Percentiles rank a stretch among this genome's conserved stretches.
These are phyloP conservation scores for Clavaria fumosa DNA, from an alignment of 768 basidiomycete genomes.

Conservation along the genomic window DNA sequence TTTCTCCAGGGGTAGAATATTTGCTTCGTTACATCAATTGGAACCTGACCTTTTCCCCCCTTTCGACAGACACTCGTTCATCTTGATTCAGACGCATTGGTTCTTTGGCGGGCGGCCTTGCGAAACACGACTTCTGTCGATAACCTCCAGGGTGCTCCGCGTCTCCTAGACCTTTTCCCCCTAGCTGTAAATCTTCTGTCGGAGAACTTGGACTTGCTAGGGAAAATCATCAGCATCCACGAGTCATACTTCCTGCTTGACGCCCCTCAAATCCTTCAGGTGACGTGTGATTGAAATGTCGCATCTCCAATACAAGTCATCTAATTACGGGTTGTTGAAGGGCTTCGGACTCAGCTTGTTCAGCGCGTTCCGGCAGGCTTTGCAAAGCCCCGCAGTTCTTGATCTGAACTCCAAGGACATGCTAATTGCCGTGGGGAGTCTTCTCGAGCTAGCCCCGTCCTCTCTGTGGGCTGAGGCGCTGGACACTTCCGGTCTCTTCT, in stretches of 20 bases:
- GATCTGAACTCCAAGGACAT: slow-evolving; percentile 45
- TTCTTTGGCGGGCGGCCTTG: slow-evolving; percentile 59
- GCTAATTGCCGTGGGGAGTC: slow-evolving; percentile 39
- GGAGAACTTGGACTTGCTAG: slow-evolving; percentile 60
- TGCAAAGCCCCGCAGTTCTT: slow-evolving; percentile 30
- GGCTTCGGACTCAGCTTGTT: slow-evolving; percentile 40
- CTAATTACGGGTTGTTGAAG: slow-evolving; percentile 20
- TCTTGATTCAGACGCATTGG: slow-evolving; percentile 66
- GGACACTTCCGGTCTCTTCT: slow-evolving; percentile 62
- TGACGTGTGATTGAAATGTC: slow-evolving; percentile 16
- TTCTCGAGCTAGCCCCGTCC: slow-evolving; percentile 50
- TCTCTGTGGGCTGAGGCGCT: slow-evolving; percentile 56
- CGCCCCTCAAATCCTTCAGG: slow-evolving; percentile 44
- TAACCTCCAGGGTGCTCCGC: slow-evolving; percentile 29
- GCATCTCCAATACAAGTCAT: neutral
- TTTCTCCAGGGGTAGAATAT: slow-evolving; percentile 33
- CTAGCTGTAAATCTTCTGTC: slow-evolving; percentile 42
- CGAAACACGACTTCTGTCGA: slow-evolving; percentile 44
- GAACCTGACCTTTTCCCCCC: slow-evolving; percentile 5
- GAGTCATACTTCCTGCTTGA: slow-evolving; percentile 75
- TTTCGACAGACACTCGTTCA: slow-evolving; percentile 38
- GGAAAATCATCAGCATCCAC: slow-evolving; percentile 46
- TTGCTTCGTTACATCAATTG: neutral
- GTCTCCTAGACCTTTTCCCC: slow-evolving; percentile 53
- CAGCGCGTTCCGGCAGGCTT: slow-evolving; percentile 34